Evolutionary conservation across 2,329 filamentous ascomycete species (phyloP).

Genomic region (Verticillium klebahnii): DNA sequence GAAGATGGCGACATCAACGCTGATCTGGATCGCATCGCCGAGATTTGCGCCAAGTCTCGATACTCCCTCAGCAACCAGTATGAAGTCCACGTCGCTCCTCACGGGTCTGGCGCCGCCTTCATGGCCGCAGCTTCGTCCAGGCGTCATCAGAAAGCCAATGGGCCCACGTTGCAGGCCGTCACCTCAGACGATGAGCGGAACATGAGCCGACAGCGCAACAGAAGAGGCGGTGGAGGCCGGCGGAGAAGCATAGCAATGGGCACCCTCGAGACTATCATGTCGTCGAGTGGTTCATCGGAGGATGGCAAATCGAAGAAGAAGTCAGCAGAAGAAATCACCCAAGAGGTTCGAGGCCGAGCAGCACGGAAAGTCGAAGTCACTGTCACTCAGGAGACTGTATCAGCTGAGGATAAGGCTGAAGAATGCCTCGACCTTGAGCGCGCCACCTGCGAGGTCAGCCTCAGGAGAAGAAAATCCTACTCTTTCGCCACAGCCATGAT

Average conservation of each 20-base stretch:
- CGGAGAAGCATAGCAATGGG: conserved; percentile 53
- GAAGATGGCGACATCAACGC: conserved; percentile 45
- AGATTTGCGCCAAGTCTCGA: conserved; percentile 60
- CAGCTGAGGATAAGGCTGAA: background rate
- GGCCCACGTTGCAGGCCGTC: conserved; percentile 54
- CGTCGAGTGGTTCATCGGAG: conserved; percentile 59
- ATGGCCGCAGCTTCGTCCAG: conserved; percentile 23
- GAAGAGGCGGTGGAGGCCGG: conserved; percentile 33
- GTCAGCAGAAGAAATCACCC: conserved; percentile 50
- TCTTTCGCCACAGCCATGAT: conserved; percentile 36
- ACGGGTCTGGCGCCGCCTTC: conserved; percentile 52
- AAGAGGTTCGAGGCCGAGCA: conserved; percentile 47
- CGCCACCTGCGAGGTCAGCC: background rate
- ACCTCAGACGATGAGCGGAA: conserved; percentile 51
- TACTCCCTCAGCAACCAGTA: conserved; percentile 65
- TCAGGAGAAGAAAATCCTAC: conserved; percentile 10
- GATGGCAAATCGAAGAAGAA: conserved; percentile 56
- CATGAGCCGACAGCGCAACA: conserved; percentile 30
- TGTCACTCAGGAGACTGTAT: background rate
- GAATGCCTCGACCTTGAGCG: background rate
- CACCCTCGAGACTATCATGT: conserved; percentile 63
- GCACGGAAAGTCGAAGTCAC: conserved; percentile 25
- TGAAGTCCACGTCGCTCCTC: conserved; percentile 59
- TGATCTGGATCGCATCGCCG: conserved; percentile 60
- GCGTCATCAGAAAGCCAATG: conserved; percentile 26